Evolutionary conservation across 345 rosid species (phyloP).

Genomic region (Alliaria petiolata): DNA sequence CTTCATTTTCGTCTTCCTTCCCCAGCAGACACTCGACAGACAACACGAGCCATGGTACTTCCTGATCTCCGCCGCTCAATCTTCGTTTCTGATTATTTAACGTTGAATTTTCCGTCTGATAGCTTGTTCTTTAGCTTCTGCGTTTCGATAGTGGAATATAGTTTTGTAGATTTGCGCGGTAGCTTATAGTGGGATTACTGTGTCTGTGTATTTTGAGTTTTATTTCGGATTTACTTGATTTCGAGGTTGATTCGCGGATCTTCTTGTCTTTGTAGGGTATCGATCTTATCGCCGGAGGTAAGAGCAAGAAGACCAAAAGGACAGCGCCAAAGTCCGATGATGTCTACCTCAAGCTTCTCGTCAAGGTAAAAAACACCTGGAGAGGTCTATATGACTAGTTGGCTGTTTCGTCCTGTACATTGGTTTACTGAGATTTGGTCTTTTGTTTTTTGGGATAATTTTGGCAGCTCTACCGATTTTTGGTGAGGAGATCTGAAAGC

Average conservation of each 20-base stretch:
- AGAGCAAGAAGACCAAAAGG: conserved; percentile 86
- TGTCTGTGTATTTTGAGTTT: not conserved
- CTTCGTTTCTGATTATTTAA: not conserved
- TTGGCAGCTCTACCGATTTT: conserved; percentile 71
- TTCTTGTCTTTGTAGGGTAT: conserved; percentile 56
- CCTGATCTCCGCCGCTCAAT: not conserved
- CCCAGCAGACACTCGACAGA: conserved; percentile 7
- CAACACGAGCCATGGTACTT: conserved; percentile 43
- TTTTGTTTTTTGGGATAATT: not conserved
- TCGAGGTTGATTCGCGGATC: not conserved
- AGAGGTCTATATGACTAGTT: not conserved
- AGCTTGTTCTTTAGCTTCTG: not conserved
- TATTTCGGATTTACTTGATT: not conserved
- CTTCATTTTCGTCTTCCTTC: not conserved
- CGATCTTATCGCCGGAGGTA: conserved; percentile 88
- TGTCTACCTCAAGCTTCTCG: conserved; percentile 93
- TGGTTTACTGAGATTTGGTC: not conserved
- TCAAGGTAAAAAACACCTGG: conserved; percentile 55
- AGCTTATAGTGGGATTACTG: not conserved
- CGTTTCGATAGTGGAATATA: not conserved
- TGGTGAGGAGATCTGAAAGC: conserved; percentile 86
- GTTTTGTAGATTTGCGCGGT: not conserved
- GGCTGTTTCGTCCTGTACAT: not conserved
- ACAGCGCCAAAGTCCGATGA: conserved; percentile 86
- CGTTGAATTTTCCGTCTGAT: not conserved